Evolutionary conservation across 768 basidiomycete species (phyloP).

Genomic region (Rhizopogon roseolus): DNA sequence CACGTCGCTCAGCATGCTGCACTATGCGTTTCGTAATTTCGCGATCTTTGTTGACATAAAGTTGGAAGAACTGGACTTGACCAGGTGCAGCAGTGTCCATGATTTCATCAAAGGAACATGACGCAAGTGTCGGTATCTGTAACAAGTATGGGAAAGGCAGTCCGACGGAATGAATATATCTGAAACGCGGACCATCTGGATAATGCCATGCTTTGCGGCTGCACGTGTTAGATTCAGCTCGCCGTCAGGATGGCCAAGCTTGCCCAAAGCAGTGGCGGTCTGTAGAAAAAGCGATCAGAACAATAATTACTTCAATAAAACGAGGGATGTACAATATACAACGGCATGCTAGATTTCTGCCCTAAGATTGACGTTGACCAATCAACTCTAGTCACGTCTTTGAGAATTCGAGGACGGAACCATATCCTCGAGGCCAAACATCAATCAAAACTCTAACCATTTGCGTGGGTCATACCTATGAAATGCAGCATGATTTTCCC

Average conservation of each 20-base stretch:
- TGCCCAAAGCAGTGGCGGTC: slow-evolving; percentile 77
- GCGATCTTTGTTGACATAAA: slow-evolving; percentile 85
- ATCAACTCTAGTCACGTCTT: slow-evolving; percentile 76
- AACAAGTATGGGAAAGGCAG: neutral
- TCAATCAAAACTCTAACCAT: neutral
- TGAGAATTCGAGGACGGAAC: slow-evolving; percentile 83
- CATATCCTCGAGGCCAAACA: slow-evolving; percentile 46
- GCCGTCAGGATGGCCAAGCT: slow-evolving; percentile 90
- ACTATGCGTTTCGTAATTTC: slow-evolving; percentile 77
- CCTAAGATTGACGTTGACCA: slow-evolving; percentile 78
- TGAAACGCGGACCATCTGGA: slow-evolving; percentile 50
- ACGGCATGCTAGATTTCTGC: slow-evolving; percentile 62
- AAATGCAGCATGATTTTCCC: slow-evolving; percentile 85
- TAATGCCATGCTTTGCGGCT: slow-evolving; percentile 67
- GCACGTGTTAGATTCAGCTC: slow-evolving; percentile 84
- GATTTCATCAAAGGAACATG: slow-evolving; percentile 90
- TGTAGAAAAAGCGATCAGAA: slow-evolving; percentile 15
- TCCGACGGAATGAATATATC: neutral
- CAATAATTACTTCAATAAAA: neutral
- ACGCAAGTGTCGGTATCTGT: slow-evolving; percentile 88
- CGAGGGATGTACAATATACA: slow-evolving; percentile 56
- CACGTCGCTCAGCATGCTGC: slow-evolving; percentile 79
- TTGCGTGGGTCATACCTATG: slow-evolving; percentile 48
- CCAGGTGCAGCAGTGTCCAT: slow-evolving; percentile 74
- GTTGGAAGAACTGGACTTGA: slow-evolving; percentile 79